Evolutionary conservation across 768 basidiomycete species (phyloP), one percentile per base, ranked within the genome.

Genomic region (Dioszegia hungarica): DNA sequence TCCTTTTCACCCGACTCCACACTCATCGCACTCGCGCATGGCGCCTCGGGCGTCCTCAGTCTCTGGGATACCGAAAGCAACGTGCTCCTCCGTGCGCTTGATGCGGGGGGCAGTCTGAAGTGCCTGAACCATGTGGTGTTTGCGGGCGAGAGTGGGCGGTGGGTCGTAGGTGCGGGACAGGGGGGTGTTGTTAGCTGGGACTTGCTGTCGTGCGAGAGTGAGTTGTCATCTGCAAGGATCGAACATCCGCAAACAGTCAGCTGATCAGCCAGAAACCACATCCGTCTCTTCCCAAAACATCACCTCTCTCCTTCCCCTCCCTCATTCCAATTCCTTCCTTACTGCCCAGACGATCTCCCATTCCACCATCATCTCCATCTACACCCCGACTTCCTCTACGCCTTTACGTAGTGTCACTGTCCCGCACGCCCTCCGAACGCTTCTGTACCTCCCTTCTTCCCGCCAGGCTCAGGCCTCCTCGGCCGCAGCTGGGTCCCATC

Each of bases 1-100:
- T 81, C 84, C 0, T 95, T 91, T 85, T 89, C 93, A 5, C 81
- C 80, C 3, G 95, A 99, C 73, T 86, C 84, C 9, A 92, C 92
- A 5, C 79, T 99, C 29, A 78, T 98, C 43, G 87, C 86, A 12
- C 81, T 93, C 20, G 80, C 85, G 12, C 81, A 87, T 50, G 84
- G 84, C 0, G 5, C 45, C 5, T 46, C 45, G 3, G 70, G 81
- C 15, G 82, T 83, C 57, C 80, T 93, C 50, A 83, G 84, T 5
- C 74, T 98, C 5, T 95, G 88, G 75, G 85, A 90, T 65, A 81
- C 88, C 0, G 65, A 78, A 20, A 84, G 83, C 22, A 86, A 84
- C 59, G 75, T 79, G 22, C 76, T 88, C 15, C 78, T 82, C 19
- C 83, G 83, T 40, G 83, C 83, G 0, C 78, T 91, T 17, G 59